phyloP scores from a whole-genome alignment of 257 asterid genomes.

The Solanum chilense region DNA sequence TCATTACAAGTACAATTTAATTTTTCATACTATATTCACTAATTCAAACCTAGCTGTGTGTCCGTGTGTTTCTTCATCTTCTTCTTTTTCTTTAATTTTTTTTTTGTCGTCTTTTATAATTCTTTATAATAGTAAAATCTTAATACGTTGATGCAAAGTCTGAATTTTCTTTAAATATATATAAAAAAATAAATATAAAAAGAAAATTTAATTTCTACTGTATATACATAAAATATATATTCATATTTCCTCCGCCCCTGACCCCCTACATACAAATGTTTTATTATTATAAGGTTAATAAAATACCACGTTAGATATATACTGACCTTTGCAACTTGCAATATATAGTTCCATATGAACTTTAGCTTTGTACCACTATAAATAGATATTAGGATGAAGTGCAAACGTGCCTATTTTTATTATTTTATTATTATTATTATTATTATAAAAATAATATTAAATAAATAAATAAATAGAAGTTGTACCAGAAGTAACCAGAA shows the following conservation, averaged over 20 bases:
- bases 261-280: background rate
- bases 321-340: background rate
- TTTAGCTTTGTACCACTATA: background rate
- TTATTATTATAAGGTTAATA: background rate
- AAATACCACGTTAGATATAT: background rate
- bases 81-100: background rate
- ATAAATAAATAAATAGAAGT: background rate
- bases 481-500: background rate
- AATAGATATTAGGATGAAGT: background rate
- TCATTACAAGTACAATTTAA: background rate
- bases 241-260: background rate
- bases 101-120: background rate
- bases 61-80: background rate
- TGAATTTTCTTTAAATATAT: too few species aligned
- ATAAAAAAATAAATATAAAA: too few species aligned
- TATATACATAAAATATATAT: too few species aligned
- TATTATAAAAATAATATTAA: background rate
- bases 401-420: background rate
- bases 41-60: background rate
- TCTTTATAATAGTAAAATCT: background rate
- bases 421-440: too few species aligned
- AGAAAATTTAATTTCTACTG: too few species aligned
- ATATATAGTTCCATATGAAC: background rate
- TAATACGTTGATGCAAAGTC: background rate
- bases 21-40: background rate